These are phyloP conservation scores for Verticillium albo-atrum DNA, from an alignment of 2,329 filamentous ascomycete species.

Conservation along the genomic window DNA sequence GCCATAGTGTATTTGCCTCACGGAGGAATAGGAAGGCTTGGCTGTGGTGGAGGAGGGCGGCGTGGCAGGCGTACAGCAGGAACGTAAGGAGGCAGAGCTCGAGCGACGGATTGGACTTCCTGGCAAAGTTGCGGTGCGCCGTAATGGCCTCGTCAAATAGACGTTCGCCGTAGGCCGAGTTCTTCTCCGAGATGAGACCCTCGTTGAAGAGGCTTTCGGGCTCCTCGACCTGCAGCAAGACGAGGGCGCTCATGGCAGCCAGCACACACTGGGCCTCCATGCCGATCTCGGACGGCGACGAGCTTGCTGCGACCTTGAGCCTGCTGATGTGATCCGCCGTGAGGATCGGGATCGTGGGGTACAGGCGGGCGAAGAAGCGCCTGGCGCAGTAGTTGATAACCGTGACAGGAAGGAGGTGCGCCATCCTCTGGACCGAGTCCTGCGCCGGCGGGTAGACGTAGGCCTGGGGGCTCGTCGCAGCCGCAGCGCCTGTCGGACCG, in stretches of 20 bases:
- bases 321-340: slow-evolving; percentile 29
- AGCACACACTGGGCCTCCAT: slow-evolving; percentile 31
- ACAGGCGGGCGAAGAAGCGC: slow-evolving; percentile 33
- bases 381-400: slow-evolving; percentile 32
- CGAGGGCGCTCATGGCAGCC: slow-evolving; percentile 33
- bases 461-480: slow-evolving; percentile 8
- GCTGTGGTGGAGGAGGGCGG: slow-evolving; percentile 34
- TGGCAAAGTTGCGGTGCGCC: slow-evolving; percentile 25
- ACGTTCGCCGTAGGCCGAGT: slow-evolving; percentile 29
- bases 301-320: slow-evolving; percentile 17
- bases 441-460: slow-evolving; percentile 15
- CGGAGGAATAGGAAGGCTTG: slow-evolving; percentile 37
- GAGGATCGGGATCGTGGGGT: slow-evolving; percentile 38
- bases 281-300: slow-evolving; percentile 15
- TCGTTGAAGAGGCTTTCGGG: slow-evolving; percentile 24
- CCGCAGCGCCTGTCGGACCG: slow-evolving; percentile 5
- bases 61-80: slow-evolving; percentile 40
- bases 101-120: slow-evolving; percentile 28
- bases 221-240: slow-evolving; percentile 35
- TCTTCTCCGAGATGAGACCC: slow-evolving; percentile 27
- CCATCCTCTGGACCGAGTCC: slow-evolving; percentile 21
- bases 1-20: slow-evolving; percentile 36
- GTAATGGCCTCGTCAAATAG: slow-evolving; percentile 31
- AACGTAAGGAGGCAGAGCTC: slow-evolving; percentile 35
- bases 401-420: slow-evolving; percentile 24